phyloP scores from a whole-genome alignment of 768 basidiomycete genomes.

The Porphyrellus cyaneotinctus region DNA sequence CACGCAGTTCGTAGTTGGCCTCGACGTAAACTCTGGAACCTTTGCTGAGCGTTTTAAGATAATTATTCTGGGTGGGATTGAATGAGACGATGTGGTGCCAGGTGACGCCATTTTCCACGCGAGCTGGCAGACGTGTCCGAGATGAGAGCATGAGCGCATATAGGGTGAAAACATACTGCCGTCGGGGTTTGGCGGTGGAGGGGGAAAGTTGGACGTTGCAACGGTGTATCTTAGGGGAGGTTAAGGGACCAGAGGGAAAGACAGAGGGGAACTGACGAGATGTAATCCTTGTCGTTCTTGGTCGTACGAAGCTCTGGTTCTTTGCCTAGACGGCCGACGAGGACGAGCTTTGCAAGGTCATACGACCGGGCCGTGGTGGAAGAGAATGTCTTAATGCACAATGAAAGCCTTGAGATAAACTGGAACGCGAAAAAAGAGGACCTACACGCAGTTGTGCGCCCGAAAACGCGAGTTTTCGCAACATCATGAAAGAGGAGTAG shows the following conservation, averaged over 20 bases:
- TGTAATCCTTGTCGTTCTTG: constrained; percentile 73
- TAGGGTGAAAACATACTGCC: constrained; percentile 46
- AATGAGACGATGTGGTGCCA: constrained; percentile 82
- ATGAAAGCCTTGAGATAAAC: not conserved
- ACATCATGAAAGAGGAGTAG: constrained; percentile 49
- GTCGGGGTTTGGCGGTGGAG: constrained; percentile 54
- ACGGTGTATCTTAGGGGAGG: constrained; percentile 58
- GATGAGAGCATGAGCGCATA: not conserved
- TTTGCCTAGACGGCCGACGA: constrained; percentile 68
- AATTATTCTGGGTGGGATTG: constrained; percentile 54
- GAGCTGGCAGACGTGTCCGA: constrained; percentile 39
- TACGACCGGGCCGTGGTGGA: constrained; percentile 49
- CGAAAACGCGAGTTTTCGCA: constrained; percentile 42
- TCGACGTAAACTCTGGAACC: constrained; percentile 80
- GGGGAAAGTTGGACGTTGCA: constrained; percentile 62
- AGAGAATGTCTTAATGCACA: constrained; percentile 53
- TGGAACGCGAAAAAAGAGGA: constrained; percentile 6
- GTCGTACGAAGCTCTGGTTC: constrained; percentile 69
- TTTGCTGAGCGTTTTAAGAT: constrained; percentile 60
- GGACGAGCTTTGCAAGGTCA: constrained; percentile 71
- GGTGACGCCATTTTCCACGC: constrained; percentile 49
- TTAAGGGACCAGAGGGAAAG: not conserved
- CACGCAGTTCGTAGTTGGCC: constrained; percentile 70
- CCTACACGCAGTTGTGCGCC: constrained; percentile 48
- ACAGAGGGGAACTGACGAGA: constrained; percentile 47